phyloP scores from a whole-genome alignment of 805 yeast species.

The Hanseniaspora vineae region DNA sequence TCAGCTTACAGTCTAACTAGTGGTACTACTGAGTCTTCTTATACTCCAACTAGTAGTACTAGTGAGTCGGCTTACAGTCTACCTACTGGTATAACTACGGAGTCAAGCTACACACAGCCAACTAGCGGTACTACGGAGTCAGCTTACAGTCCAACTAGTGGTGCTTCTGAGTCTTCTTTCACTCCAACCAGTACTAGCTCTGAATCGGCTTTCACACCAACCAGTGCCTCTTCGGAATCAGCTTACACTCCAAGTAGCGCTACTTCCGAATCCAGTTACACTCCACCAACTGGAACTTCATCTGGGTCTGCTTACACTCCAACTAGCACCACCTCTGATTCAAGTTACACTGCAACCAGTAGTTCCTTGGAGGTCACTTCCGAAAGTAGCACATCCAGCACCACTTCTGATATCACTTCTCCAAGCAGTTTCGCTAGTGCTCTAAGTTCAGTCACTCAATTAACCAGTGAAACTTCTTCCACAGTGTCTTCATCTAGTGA shows the following conservation, averaged over 20 bases:
- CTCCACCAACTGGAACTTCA: too few species aligned
- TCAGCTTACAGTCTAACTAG: conserved; percentile 13
- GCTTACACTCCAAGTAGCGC: too few species aligned
- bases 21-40: conserved; percentile 20
- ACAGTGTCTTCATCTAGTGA: too few species aligned
- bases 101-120: conserved; percentile 15
- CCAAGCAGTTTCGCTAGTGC: too few species aligned
- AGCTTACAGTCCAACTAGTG: conserved; percentile 14
- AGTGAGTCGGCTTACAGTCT: conserved; percentile 7
- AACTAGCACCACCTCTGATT: conserved; percentile 12
- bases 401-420: conserved; percentile 1
- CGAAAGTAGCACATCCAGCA: conserved; percentile 14
- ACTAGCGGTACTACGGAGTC: conserved; percentile 10
- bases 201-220: conserved; percentile 17
- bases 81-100: too few species aligned
- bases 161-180: conserved; percentile 19
- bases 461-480: too few species aligned
- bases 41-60: too few species aligned
- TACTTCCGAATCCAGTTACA: too few species aligned
- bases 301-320: not conserved
- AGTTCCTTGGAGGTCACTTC: conserved; percentile 5
- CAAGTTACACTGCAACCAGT: conserved; percentile 16
- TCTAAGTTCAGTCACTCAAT: too few species aligned
- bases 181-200: conserved; percentile 15
- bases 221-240: conserved; percentile 2